Percentiles rank a stretch among this genome's conserved stretches.
phyloP scores from a whole-genome alignment of 2,329 filamentous ascomycete genomes.

The Aspergillus nomiae region DNA sequence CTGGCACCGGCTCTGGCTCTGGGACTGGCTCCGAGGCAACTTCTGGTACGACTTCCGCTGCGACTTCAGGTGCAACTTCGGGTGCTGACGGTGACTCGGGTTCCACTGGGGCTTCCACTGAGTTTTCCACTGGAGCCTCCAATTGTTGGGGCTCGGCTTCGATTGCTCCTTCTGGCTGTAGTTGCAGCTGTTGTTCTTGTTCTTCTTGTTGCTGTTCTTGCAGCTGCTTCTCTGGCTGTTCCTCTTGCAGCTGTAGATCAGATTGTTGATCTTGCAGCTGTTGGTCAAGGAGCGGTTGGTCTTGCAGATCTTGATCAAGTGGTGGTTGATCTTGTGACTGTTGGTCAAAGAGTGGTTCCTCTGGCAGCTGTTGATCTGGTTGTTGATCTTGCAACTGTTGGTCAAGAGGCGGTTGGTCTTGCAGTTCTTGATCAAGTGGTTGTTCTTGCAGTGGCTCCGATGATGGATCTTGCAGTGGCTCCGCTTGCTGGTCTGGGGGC shows the following conservation, averaged over 20 bases:
- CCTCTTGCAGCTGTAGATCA: neutral
- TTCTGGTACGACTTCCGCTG: constrained; percentile 6
- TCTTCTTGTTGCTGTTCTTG: neutral
- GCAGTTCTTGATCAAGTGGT: constrained; percentile 11
- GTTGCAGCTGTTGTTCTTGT: constrained; percentile 11
- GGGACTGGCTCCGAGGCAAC: constrained; percentile 7
- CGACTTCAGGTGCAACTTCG: neutral
- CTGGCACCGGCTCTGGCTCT: constrained; percentile 13
- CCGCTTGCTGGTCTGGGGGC: neutral
- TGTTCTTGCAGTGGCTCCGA: neutral
- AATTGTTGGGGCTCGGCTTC: constrained; percentile 10
- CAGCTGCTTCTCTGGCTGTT: constrained; percentile 12
- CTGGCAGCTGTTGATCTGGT: constrained; percentile 6
- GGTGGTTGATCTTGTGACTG: neutral
- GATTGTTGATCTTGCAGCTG: neutral
- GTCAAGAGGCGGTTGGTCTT: neutral
- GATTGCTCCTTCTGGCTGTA: constrained; percentile 5
- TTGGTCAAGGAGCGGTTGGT: neutral
- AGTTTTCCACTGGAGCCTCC: constrained; percentile 7
- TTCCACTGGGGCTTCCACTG: constrained; percentile 2
- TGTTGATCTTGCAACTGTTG: constrained; percentile 7
- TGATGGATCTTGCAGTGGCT: neutral
- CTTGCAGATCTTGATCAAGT: neutral
- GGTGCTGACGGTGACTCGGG: constrained; percentile 3
- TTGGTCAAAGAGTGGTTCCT: neutral